These are phyloP conservation scores for Tetrahymena thermophila DNA, from an alignment of 73 alveolate genomes.

Conservation along the genomic window DNA sequence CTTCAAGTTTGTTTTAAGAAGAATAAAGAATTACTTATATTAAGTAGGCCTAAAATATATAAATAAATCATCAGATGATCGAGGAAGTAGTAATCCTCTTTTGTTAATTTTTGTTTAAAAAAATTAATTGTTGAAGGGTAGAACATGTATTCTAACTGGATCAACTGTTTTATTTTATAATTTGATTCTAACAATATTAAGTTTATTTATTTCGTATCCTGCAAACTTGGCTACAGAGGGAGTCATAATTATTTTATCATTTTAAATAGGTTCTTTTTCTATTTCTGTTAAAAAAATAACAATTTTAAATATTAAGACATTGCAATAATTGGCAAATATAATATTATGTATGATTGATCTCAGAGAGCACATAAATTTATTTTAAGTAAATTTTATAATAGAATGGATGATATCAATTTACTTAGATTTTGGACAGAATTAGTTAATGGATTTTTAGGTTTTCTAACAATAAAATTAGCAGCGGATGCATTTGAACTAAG, in stretches of 20 bases:
- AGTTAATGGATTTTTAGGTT: neutral
- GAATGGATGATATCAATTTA: neutral
- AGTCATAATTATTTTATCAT: slow-evolving; percentile 7
- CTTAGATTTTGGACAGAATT: neutral
- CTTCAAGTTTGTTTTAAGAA: neutral
- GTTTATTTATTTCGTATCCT: slow-evolving; percentile 85
- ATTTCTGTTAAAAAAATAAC: neutral
- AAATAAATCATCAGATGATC: slow-evolving; percentile 78
- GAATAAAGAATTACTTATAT: slow-evolving; percentile 47
- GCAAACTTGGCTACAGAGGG: slow-evolving; percentile 90
- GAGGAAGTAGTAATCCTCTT: slow-evolving; percentile 91
- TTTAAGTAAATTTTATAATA: too few species aligned
- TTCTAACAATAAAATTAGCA: neutral
- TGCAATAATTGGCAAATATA: too few species aligned
- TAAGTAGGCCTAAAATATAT: slow-evolving; percentile 83
- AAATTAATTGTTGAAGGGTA: slow-evolving; percentile 86
- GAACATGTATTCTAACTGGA: slow-evolving; percentile 82
- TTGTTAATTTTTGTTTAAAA: slow-evolving; percentile 82
- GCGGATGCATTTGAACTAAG: neutral
- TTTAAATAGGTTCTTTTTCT: neutral
- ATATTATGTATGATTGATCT: too few species aligned
- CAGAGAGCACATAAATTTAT: too few species aligned
- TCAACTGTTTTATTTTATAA: slow-evolving; percentile 77
- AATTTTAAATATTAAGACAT: neutral
- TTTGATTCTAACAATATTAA: slow-evolving; percentile 64